phyloP scores from a whole-genome alignment of 306 rosid species.

The Abrus pulchellus region DNA sequence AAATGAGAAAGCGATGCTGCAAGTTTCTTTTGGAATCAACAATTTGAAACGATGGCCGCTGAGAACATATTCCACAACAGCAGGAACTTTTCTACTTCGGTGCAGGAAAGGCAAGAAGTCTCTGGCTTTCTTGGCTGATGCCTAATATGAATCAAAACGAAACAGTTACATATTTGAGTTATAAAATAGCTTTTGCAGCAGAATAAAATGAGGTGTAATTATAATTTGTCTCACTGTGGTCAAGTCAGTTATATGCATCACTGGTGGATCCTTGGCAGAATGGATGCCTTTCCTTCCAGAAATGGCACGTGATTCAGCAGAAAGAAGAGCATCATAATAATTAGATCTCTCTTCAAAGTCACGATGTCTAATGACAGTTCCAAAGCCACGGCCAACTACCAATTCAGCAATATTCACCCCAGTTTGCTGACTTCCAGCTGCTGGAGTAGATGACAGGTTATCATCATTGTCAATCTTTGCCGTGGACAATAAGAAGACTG shows the following conservation, averaged over 20 bases:
- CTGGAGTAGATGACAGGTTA: conserved; percentile 58
- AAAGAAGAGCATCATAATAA: conserved; percentile 92
- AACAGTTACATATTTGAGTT: conserved; percentile 5
- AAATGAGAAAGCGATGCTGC: conserved; percentile 93
- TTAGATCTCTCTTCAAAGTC: conserved; percentile 98
- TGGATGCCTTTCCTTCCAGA: conserved; percentile 86
- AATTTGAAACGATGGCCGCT: conserved; percentile 99
- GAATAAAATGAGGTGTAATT: conserved; percentile 24
- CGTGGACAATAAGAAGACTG: conserved; percentile 73
- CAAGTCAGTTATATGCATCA: conserved; percentile 96
- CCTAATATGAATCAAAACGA: conserved; percentile 61
- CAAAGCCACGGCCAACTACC: conserved; percentile 88
- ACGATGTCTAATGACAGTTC: conserved; percentile 91
- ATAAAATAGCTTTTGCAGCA: conserved; percentile 17
- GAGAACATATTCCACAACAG: conserved; percentile 95
- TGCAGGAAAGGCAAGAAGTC: conserved; percentile 95
- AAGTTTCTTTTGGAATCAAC: conserved; percentile 97
- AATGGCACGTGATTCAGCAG: conserved; percentile 90
- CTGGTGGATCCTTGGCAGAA: conserved; percentile 97
- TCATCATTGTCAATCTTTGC: conserved; percentile 80
- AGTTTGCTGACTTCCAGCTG: conserved; percentile 65
- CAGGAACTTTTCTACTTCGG: conserved; percentile 87
- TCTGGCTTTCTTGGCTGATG: conserved; percentile 85
- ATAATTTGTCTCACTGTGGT: conserved; percentile 62
- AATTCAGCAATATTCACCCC: conserved; percentile 84